phyloP scores from a whole-genome alignment of 148 eudicot species.

The Agrostemma githago region DNA sequence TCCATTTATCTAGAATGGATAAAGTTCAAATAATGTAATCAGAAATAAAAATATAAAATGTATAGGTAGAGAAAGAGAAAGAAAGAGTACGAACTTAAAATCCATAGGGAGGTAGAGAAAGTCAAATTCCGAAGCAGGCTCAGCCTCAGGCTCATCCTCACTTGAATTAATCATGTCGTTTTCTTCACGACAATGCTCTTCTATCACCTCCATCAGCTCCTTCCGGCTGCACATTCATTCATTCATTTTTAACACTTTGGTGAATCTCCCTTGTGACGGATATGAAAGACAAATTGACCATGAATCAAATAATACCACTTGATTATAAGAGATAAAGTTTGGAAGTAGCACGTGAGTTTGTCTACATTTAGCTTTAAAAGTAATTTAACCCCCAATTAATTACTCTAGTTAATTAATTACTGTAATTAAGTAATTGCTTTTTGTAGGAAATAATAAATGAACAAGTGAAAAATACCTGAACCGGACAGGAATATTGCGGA shows the following conservation, averaged over 20 bases:
- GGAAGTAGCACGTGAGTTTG: no score
- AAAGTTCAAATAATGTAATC: not conserved
- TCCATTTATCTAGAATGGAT: not conserved
- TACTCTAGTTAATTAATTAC: no score
- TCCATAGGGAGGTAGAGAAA: slow-evolving; percentile 29
- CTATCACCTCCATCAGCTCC: slow-evolving; percentile 14
- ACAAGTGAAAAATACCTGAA: not conserved
- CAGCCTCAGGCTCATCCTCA: not conserved
- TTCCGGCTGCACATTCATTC: slow-evolving; percentile 10
- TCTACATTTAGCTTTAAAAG: no score
- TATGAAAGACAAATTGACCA: no score
- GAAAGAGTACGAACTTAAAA: slow-evolving; percentile 13
- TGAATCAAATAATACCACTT: no score
- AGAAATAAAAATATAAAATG: no score
- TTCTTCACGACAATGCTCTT: slow-evolving; percentile 11
- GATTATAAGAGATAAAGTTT: no score
- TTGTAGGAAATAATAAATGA: no score
- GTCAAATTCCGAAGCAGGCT: slow-evolving; percentile 17
- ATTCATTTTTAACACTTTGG: no score
- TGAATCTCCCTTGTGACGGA: no score
- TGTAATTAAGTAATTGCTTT: no score
- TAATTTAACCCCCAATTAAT: no score
- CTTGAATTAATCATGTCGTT: slow-evolving; percentile 1
- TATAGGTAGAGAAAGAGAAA: not conserved
- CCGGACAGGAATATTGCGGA: not conserved